These are phyloP conservation scores for Phycomyces blakesleeanus DNA, from an alignment of 192 early-diverging fungal genomes.

Conservation along the genomic window DNA sequence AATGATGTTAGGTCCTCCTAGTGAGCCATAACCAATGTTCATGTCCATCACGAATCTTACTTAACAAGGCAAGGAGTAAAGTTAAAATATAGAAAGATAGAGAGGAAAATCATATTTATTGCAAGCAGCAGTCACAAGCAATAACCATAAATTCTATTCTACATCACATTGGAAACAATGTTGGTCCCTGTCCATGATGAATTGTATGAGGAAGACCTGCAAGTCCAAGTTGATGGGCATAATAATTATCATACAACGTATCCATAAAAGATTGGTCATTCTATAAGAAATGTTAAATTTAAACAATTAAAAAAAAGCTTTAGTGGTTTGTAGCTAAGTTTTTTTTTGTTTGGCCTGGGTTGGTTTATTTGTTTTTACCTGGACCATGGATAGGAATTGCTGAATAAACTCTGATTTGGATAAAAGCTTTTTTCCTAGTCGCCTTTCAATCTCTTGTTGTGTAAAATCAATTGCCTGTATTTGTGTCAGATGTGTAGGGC, in stretches of 20 bases:
- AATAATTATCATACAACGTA: background rate
- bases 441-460: conserved; percentile 2
- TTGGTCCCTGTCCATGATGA: no score
- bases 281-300: background rate
- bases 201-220: background rate
- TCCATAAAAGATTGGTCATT: background rate
- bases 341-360: no score
- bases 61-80: background rate
- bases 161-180: no score
- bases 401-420: conserved; percentile 50
- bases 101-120: background rate
- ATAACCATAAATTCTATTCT: no score
- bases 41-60: background rate
- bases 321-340: no score
- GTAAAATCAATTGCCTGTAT: conserved; percentile 15
- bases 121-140: background rate
- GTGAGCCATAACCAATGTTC: conserved; percentile 23
- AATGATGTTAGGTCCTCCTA: conserved; percentile 51
- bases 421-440: conserved; percentile 20
- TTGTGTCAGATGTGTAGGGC: conserved; percentile 14
- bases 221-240: background rate
- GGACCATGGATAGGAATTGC: conserved; percentile 41
- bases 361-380: no score
- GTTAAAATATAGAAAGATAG: conserved; percentile 6
- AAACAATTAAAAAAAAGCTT: no score